phyloP scores from a whole-genome alignment of 1,284 basidiomycete genomes.

The Ustilago xerochloae region DNA sequence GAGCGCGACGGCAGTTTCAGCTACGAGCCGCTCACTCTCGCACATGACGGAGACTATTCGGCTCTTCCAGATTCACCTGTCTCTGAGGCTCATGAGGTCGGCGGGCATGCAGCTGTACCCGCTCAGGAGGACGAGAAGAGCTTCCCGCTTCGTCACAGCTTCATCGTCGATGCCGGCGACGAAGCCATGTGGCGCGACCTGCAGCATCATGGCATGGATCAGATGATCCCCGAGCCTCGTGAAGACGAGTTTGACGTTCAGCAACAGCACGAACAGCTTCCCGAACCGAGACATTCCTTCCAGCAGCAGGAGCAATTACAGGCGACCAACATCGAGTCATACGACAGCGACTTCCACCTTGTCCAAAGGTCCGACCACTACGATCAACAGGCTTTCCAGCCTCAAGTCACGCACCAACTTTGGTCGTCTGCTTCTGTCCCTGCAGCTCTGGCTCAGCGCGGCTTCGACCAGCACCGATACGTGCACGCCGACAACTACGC shows the following conservation, averaged over 20 bases:
- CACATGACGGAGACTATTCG: conserved; percentile 33
- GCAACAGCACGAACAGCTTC: not conserved
- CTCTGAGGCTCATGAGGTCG: not conserved
- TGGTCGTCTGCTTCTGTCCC: not conserved
- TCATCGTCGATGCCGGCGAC: conserved; percentile 31
- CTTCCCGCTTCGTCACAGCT: conserved; percentile 26
- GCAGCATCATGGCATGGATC: conserved; percentile 24
- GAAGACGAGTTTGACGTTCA: not conserved
- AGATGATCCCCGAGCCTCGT: conserved; percentile 16
- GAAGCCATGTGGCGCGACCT: conserved; percentile 39
- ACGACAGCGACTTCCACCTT: not conserved
- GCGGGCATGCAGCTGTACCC: not conserved
- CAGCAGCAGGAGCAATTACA: not conserved
- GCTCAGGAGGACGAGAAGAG: not conserved
- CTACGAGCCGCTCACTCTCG: conserved; percentile 12
- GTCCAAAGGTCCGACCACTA: not conserved
- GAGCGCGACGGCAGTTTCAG: conserved; percentile 15
- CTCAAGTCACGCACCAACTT: not conserved
- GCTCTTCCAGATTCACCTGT: conserved; percentile 27
- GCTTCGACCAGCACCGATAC: not conserved
- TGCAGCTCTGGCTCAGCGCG: not conserved
- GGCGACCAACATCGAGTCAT: not conserved
- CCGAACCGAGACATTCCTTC: not conserved
- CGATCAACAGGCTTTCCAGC: not conserved
- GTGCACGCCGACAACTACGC: not conserved